Conservation (phyloP, 495 filamentous ascomycete species). For the Aspergillus kassunensis region DNA sequence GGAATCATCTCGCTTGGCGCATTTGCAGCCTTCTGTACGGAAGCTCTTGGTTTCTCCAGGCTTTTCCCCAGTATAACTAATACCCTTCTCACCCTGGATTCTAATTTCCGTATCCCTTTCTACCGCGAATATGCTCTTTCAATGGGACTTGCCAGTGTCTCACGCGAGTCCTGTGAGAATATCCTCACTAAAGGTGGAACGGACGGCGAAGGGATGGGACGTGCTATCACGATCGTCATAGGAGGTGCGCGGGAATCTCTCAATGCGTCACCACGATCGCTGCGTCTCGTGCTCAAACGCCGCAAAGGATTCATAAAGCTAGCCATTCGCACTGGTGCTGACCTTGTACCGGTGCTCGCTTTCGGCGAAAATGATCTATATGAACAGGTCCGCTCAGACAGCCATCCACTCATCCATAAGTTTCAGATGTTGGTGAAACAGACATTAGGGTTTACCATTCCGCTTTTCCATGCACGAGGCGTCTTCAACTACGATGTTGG, state of each 20-base stretch:
- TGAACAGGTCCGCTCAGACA: constrained; percentile 70
- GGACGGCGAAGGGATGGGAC: constrained; percentile 86
- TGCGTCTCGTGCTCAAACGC: constrained; percentile 72
- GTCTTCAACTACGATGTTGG: constrained; percentile 98
- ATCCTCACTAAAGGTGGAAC: constrained; percentile 70
- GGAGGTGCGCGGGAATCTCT: constrained; percentile 91
- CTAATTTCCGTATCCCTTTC: constrained; percentile 89
- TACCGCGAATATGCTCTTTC: constrained; percentile 89
- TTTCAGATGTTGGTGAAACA: constrained; percentile 78
- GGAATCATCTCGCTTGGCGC: constrained; percentile 96
- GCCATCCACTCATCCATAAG: constrained; percentile 69
- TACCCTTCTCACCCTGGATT: constrained; percentile 81
- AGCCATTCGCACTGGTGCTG: constrained; percentile 83
- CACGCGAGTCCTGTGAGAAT: constrained; percentile 85
- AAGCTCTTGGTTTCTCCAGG: constrained; percentile 80
- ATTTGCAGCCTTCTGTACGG: constrained; percentile 87
- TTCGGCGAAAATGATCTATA: constrained; percentile 98
- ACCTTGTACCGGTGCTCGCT: constrained; percentile 82
- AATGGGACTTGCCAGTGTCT: constrained; percentile 84
- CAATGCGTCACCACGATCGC: constrained; percentile 69
- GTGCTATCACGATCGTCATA: constrained; percentile 92
- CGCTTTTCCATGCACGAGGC: constrained; percentile 82
- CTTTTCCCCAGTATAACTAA: constrained; percentile 96
- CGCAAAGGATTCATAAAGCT: constrained; percentile 93
- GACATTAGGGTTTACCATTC: constrained; percentile 86